Conservation (phyloP, 225 moss, liverwort and hornwort species). For the Polytrichum commune region DNA sequence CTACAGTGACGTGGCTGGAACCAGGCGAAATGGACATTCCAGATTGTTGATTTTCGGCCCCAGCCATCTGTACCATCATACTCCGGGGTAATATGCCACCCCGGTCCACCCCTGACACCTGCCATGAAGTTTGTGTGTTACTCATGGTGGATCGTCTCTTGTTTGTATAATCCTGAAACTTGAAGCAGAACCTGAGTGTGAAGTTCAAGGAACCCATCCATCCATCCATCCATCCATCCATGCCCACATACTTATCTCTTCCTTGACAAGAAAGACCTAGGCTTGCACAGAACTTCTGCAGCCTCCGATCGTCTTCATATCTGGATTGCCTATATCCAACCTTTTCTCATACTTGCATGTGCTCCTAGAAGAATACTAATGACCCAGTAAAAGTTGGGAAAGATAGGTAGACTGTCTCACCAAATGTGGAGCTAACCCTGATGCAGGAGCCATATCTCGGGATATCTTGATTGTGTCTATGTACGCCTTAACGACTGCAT, state of each 20-base stretch:
- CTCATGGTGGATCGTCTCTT: background rate
- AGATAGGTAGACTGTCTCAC: constrained; percentile 43
- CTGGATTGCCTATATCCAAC: too few species aligned
- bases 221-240: too few species aligned
- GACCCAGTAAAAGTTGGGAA: background rate
- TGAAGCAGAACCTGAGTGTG: constrained; percentile 13
- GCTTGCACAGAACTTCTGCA: too few species aligned
- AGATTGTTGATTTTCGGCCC: constrained; percentile 71
- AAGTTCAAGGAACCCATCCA: too few species aligned
- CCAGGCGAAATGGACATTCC: constrained; percentile 88
- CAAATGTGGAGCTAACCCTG: constrained; percentile 68
- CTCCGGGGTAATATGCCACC: constrained; percentile 75
- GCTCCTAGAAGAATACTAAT: background rate
- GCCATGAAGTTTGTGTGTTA: constrained; percentile 15
- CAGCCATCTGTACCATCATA: constrained; percentile 84
- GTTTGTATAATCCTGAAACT: constrained; percentile 39
- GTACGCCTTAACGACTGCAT: constrained; percentile 97
- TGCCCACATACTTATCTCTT: too few species aligned
- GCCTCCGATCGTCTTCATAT: too few species aligned
- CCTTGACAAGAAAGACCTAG: too few species aligned
- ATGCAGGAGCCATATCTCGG: constrained; percentile 66
- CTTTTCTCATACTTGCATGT: too few species aligned
- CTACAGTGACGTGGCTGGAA: constrained; percentile 70
- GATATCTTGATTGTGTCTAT: constrained; percentile 95
- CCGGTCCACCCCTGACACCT: constrained; percentile 81